phyloP scores from a whole-genome alignment of 2,329 filamentous ascomycete genomes.

The Beauveria sp. region DNA sequence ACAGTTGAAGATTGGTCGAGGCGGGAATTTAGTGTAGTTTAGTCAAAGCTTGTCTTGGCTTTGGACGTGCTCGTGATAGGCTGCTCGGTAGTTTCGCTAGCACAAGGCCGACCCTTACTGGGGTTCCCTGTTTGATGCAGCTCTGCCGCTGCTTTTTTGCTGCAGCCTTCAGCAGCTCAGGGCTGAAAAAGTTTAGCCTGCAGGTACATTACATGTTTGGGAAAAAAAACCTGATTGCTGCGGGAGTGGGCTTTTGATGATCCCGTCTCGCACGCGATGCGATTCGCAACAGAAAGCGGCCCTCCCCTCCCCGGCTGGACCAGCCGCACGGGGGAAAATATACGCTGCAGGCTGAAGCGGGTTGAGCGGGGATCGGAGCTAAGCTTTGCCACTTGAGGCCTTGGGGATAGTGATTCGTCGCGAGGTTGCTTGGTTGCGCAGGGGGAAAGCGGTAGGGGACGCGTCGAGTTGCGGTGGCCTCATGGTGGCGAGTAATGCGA shows the following conservation, averaged over 20 bases:
- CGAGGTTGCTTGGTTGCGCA: background rate
- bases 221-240: background rate
- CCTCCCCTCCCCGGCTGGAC: background rate
- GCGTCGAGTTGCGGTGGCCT: background rate
- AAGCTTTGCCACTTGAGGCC: background rate
- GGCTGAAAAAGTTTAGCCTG: background rate
- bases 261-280: background rate
- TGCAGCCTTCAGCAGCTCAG: background rate
- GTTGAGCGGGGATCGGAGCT: background rate
- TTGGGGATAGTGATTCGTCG: background rate
- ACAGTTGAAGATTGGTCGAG: too few relatives aligned
- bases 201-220: too few relatives aligned
- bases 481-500: constrained; percentile 5
- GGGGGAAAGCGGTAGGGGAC: background rate
- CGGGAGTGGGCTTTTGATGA: background rate
- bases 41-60: background rate
- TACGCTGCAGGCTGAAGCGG: background rate
- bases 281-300: background rate
- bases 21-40: background rate
- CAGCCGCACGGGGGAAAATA: background rate
- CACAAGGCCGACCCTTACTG: background rate
- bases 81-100: background rate
- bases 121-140: background rate
- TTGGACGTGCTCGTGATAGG: background rate
- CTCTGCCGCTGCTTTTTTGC: background rate